Conservation (phyloP, 805 yeast species). For the Nakazawaea populi region DNA sequence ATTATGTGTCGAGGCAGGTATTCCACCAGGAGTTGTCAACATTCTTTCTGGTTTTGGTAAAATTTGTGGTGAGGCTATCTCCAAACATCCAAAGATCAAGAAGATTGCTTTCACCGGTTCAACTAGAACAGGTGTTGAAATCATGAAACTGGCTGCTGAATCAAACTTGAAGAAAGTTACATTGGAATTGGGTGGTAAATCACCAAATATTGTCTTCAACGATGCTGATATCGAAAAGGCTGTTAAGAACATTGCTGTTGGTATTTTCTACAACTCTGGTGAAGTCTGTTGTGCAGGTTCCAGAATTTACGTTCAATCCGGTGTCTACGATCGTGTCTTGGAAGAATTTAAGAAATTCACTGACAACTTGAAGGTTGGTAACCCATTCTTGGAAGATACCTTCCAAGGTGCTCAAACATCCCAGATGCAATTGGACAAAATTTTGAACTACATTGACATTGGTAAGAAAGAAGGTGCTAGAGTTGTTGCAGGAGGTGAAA, state of each 20-base stretch:
- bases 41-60: slow-evolving; percentile 59
- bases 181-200: slow-evolving; percentile 94
- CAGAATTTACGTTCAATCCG: slow-evolving; percentile 82
- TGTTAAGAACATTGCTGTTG: slow-evolving; percentile 66
- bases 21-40: slow-evolving; percentile 61
- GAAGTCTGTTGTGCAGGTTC: slow-evolving; percentile 96
- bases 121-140: slow-evolving; percentile 67
- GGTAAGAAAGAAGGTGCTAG: slow-evolving; percentile 86
- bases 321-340: slow-evolving; percentile 72
- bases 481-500: slow-evolving; percentile 64
- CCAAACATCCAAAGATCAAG: slow-evolving; percentile 51
- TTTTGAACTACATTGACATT: slow-evolving; percentile 66
- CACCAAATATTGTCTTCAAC: slow-evolving; percentile 83
- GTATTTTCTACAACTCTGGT: slow-evolving; percentile 92
- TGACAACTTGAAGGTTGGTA: slow-evolving; percentile 60
- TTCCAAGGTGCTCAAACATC: slow-evolving; percentile 94
- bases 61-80: slow-evolving; percentile 52
- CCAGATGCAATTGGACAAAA: slow-evolving; percentile 68
- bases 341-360: slow-evolving; percentile 50
- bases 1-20: slow-evolving; percentile 50
- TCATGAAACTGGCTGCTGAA: slow-evolving; percentile 76
- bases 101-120: slow-evolving; percentile 69
- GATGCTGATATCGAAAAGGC: slow-evolving; percentile 80
- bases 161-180: slow-evolving; percentile 86
- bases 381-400: slow-evolving; percentile 72